Conservation (phyloP, 805 yeast species). For the Scheffersomyces amazonensis region DNA sequence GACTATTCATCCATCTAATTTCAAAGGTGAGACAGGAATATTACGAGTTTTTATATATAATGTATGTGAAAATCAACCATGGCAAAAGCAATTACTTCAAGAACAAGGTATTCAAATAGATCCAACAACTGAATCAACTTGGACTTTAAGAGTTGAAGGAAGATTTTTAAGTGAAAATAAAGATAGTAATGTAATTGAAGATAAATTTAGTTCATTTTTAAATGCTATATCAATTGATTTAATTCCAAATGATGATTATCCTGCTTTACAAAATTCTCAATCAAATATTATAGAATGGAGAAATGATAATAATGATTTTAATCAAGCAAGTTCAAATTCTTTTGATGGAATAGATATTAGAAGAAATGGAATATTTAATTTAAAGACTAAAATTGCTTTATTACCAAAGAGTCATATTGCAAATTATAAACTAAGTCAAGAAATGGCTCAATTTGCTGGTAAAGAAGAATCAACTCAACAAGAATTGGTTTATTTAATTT, state of each 20-base stretch:
- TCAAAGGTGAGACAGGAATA: slow-evolving; percentile 48
- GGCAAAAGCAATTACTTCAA: slow-evolving; percentile 49
- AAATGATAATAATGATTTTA: slow-evolving; percentile 44
- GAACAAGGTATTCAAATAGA: slow-evolving; percentile 13
- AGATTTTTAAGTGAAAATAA: slow-evolving; percentile 53
- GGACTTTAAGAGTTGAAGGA: slow-evolving; percentile 92
- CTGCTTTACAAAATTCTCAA: slow-evolving; percentile 25
- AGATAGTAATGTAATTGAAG: slow-evolving; percentile 8
- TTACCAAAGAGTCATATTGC: slow-evolving; percentile 72
- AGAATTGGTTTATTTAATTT: slow-evolving; percentile 72
- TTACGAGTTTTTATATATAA: slow-evolving; percentile 82
- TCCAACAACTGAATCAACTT: slow-evolving; percentile 45
- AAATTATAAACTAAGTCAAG: slow-evolving; percentile 60
- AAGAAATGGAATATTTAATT: slow-evolving; percentile 59
- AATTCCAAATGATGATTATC: slow-evolving; percentile 37
- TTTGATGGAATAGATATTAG: slow-evolving; percentile 91
- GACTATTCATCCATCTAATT: slow-evolving; percentile 35
- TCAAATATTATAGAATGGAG: slow-evolving; percentile 83
- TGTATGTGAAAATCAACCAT: slow-evolving; percentile 81
- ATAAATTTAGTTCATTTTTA: slow-evolving; percentile 72
- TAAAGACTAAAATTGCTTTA: slow-evolving; percentile 69
- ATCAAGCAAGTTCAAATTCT: slow-evolving; percentile 12
- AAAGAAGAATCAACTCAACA: slow-evolving; percentile 79
- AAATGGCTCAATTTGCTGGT: slow-evolving; percentile 69
- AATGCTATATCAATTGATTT: slow-evolving; percentile 85